Conservation (phyloP, 495 filamentous ascomycete genomes). For the Neurospora cerealis region DNA sequence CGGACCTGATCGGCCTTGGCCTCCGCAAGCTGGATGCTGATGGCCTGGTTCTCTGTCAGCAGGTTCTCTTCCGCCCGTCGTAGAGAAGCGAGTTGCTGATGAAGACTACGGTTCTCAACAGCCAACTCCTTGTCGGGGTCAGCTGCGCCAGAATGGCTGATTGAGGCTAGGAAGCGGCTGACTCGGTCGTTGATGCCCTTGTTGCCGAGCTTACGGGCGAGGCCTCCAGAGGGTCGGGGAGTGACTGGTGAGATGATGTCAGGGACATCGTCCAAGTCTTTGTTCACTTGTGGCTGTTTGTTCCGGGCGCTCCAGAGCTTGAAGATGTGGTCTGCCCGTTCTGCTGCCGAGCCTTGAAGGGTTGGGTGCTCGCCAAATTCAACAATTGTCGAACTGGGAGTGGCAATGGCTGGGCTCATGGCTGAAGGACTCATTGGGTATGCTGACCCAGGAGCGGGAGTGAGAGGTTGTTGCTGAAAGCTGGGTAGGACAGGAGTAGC, state of each 20-base stretch:
- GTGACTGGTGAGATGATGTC: neutral
- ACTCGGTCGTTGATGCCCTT: slow-evolving; percentile 2
- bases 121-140: slow-evolving; percentile 3
- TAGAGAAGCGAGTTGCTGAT: slow-evolving; percentile 13
- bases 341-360: neutral
- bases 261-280: too few relatives aligned
- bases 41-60: slow-evolving; percentile 8
- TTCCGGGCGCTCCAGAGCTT: too few relatives aligned
- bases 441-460: too few relatives aligned
- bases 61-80: slow-evolving; percentile 12
- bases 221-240: neutral
- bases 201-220: neutral
- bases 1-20: slow-evolving; percentile 3
- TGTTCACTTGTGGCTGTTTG: too few relatives aligned
- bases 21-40: slow-evolving; percentile 1
- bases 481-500: too few relatives aligned
- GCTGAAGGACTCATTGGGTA: too few relatives aligned
- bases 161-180: neutral
- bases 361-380: slow-evolving; percentile 6
- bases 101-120: slow-evolving; percentile 13
- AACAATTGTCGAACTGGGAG: slow-evolving; percentile 6
- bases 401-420: neutral
- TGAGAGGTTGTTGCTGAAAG: too few relatives aligned
- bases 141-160: neutral
- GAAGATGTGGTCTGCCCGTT: neutral